Base-by-base conservation (phyloP, 1,284 basidiomycete genomes). In the Melanopsichium pennsylvanicum region DNA sequence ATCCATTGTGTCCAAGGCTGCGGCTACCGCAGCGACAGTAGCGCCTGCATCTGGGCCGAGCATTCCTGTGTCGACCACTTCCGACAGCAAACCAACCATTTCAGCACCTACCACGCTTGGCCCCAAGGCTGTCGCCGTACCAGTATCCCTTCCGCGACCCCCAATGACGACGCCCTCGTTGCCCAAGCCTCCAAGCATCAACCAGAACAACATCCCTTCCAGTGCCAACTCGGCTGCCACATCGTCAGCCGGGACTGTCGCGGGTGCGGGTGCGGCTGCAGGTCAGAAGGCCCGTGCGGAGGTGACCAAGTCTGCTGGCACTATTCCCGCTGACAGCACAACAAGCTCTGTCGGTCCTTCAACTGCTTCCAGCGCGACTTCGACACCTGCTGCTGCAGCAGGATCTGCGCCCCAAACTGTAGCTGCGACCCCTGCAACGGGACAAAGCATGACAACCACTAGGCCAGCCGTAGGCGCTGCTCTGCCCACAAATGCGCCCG, bases 101-200 rank as follows among this genome's bases (percentile, higher is more conserved):
- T 22, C 50, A 35, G 34, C 45, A 18, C 33, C 60, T 1, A 36
- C 48, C 31, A 32, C 48, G 8, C 29, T 40, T 29, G 44, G 48
- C 13, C 43, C 51, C 5, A 67, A 67, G 52, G 47, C 57, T 6
- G 42, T 60, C 12, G 18, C 63, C 4, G 31, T 48, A 19, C 51
- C 63, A 3, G 57, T 67, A 1, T 50, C 63, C 3, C 52, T 67
- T 26, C 63, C 63, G 32, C 38, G 63, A 45, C 63, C 63, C 15
- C 63, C 63, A 1, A 51, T 63, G 43, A 31, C 47, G 10, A 64
- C 61, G 8, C 61, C 61, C 2, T 64, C 61, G 5, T 36, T 66
- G 36, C 62, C 62, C 11, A 47, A 56, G 22, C 62, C 62, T 19
- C 62, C 55, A 2, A 68, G 58, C 50, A 52, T 68, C 54, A 68